Evolutionary conservation across 331 rosid genomes (phyloP).

Genomic region (Malus hybrid): DNA sequence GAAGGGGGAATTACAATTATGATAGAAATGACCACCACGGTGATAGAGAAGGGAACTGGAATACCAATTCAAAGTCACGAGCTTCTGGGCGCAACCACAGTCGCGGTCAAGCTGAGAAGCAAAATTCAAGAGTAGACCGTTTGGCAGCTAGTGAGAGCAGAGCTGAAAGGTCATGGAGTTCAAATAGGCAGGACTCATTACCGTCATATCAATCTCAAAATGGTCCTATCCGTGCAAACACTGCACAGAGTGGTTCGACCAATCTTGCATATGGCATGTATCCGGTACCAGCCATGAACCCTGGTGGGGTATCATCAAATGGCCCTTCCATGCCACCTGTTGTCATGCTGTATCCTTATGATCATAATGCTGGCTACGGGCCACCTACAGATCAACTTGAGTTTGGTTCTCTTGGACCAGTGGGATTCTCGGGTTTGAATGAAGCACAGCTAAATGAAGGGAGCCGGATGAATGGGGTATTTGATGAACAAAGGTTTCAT

Average conservation of each 20-base stretch:
- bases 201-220: slow-evolving; percentile 56
- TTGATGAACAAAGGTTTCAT: slow-evolving; percentile 72
- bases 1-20: slow-evolving; percentile 67
- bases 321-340: slow-evolving; percentile 77
- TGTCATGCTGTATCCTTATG: slow-evolving; percentile 87
- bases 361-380: slow-evolving; percentile 49
- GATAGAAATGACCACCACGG: slow-evolving; percentile 81
- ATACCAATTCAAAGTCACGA: slow-evolving; percentile 61
- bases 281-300: slow-evolving; percentile 64
- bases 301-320: slow-evolving; percentile 57
- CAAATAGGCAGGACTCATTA: slow-evolving; percentile 66
- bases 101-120: slow-evolving; percentile 67
- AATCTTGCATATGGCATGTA: slow-evolving; percentile 73
- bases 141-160: slow-evolving; percentile 58
- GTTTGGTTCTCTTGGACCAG: slow-evolving; percentile 87
- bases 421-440: slow-evolving; percentile 52
- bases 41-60: slow-evolving; percentile 92
- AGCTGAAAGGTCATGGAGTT: slow-evolving; percentile 67
- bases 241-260: slow-evolving; percentile 49
- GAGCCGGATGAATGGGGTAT: slow-evolving; percentile 41
- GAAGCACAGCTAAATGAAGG: slow-evolving; percentile 72
- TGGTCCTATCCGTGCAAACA: slow-evolving; percentile 68
- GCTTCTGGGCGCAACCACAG: slow-evolving; percentile 58
- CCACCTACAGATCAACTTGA: slow-evolving; percentile 76
- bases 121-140: slow-evolving; percentile 60